Conservation (phyloP, 805 yeast species). For the Kodamaea neixiangensis region DNA sequence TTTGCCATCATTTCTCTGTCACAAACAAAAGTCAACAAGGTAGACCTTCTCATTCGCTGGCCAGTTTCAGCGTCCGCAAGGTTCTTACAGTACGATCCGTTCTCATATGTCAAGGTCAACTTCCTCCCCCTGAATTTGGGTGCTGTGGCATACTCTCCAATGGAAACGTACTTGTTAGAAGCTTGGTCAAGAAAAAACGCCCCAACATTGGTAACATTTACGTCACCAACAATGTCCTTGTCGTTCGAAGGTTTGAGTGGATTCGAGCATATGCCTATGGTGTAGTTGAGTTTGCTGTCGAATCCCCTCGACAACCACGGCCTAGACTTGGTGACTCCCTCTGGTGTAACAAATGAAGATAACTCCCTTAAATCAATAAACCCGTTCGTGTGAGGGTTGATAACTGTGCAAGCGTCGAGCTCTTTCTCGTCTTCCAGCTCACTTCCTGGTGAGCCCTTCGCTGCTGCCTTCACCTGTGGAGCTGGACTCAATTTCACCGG, state of each 20-base stretch:
- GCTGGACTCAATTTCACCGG: background rate
- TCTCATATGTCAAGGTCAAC: constrained; percentile 64
- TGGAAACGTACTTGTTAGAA: constrained; percentile 36
- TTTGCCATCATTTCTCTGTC: constrained; percentile 69
- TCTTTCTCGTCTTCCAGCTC: constrained; percentile 10
- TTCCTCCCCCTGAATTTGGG: constrained; percentile 75
- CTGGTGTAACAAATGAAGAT: constrained; percentile 44
- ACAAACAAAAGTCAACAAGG: constrained; percentile 72
- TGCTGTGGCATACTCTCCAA: constrained; percentile 53
- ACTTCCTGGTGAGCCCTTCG: constrained; percentile 3
- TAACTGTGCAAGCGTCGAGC: constrained; percentile 40
- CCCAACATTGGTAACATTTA: constrained; percentile 44
- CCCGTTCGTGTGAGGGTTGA: constrained; percentile 44
- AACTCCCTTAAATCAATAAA: constrained; percentile 54
- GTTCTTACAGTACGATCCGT: constrained; percentile 61
- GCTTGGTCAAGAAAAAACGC: constrained; percentile 43
- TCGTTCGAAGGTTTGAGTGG: constrained; percentile 47
- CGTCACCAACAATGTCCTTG: constrained; percentile 44
- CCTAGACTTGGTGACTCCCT: constrained; percentile 33
- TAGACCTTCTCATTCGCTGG: constrained; percentile 54
- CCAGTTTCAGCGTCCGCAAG: constrained; percentile 44
- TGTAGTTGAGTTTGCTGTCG: constrained; percentile 66
- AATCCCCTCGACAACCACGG: constrained; percentile 71
- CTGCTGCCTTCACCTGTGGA: background rate
- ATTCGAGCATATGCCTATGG: constrained; percentile 52